These are phyloP conservation scores for Apiotrichum brassicae DNA, from an alignment of 1,284 basidiomycete species.

Conservation along the genomic window DNA sequence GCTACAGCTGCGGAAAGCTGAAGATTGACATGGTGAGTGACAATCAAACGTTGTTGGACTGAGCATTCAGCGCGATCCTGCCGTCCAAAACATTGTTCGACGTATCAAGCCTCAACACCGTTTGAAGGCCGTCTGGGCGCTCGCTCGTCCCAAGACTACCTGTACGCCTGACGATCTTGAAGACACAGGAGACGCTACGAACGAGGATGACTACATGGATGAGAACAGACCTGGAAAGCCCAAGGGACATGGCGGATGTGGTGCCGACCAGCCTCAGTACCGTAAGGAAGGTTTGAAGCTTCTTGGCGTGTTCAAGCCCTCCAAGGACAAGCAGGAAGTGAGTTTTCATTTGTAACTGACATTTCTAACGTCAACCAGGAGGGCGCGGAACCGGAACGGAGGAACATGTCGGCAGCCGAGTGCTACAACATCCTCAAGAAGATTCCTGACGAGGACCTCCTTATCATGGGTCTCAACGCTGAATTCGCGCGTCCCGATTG, in stretches of 20 bases:
- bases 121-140: conserved; percentile 76
- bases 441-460: conserved; percentile 84
- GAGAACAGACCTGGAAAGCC: conserved; percentile 21
- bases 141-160: conserved; percentile 58
- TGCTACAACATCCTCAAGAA: conserved; percentile 89
- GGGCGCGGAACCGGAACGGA: conserved; percentile 81
- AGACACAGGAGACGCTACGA: conserved; percentile 67
- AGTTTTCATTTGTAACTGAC: conserved; percentile 8
- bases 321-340: conserved; percentile 75
- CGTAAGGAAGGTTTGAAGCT: conserved; percentile 94
- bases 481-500: conserved; percentile 97
- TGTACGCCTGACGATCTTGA: conserved; percentile 65
- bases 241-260: conserved; percentile 86
- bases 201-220: conserved; percentile 55
- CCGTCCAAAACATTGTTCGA: conserved; percentile 73
- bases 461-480: conserved; percentile 84
- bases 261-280: conserved; percentile 82
- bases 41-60: background rate
- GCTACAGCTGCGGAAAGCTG: conserved; percentile 95
- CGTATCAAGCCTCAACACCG: conserved; percentile 81
- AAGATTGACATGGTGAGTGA: conserved; percentile 94
- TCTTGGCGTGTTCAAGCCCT: conserved; percentile 90
- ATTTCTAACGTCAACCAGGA: conserved; percentile 49
- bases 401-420: conserved; percentile 78
- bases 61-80: conserved; percentile 61